Percentiles rank a stretch among this genome's conserved stretches.
Evolutionary conservation across 2,329 filamentous ascomycete genomes (phyloP).

Genomic region (Elsinoe arachidis): DNA sequence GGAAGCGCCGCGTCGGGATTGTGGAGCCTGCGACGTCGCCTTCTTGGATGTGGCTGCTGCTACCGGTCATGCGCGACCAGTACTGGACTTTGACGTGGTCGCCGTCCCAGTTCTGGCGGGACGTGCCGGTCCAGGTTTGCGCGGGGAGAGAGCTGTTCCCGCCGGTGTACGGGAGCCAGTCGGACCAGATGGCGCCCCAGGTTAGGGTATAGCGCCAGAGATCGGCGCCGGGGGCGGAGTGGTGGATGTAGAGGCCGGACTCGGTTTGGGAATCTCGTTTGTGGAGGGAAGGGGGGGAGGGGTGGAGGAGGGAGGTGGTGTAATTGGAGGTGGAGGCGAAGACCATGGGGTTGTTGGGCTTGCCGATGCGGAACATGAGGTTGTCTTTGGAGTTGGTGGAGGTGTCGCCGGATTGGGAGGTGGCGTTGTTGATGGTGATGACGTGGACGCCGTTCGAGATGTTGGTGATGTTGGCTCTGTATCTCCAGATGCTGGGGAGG

Average conservation of each 20-base stretch:
- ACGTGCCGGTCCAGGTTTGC: slow-evolving; percentile 50
- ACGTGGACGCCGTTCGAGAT: slow-evolving; percentile 54
- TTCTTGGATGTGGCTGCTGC: slow-evolving; percentile 52
- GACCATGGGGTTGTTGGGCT: slow-evolving; percentile 50
- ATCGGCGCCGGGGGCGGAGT: slow-evolving; percentile 53
- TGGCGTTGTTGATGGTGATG: slow-evolving; percentile 48
- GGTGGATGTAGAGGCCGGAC: slow-evolving; percentile 43
- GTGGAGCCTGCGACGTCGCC: slow-evolving; percentile 42
- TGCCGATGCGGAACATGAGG: slow-evolving; percentile 54
- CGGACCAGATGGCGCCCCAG: slow-evolving; percentile 51
- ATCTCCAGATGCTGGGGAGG: slow-evolving; percentile 47
- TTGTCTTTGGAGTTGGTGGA: slow-evolving; percentile 49
- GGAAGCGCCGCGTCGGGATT: slow-evolving; percentile 43
- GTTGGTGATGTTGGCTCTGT: slow-evolving; percentile 44
- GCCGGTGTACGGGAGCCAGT: slow-evolving; percentile 50
- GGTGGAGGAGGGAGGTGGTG: slow-evolving; percentile 43
- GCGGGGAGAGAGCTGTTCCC: slow-evolving; percentile 41
- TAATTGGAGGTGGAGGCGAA: slow-evolving; percentile 52
- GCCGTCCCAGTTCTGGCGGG: slow-evolving; percentile 49
- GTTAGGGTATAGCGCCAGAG: slow-evolving; percentile 55
- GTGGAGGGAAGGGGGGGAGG: slow-evolving; percentile 24
- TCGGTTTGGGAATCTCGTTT: slow-evolving; percentile 23
- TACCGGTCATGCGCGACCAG: slow-evolving; percentile 51
- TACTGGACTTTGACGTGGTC: slow-evolving; percentile 57
- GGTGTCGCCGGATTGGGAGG: slow-evolving; percentile 30